phyloP scores from a whole-genome alignment of 257 asterid genomes.

The Voacanga thouarsii region DNA sequence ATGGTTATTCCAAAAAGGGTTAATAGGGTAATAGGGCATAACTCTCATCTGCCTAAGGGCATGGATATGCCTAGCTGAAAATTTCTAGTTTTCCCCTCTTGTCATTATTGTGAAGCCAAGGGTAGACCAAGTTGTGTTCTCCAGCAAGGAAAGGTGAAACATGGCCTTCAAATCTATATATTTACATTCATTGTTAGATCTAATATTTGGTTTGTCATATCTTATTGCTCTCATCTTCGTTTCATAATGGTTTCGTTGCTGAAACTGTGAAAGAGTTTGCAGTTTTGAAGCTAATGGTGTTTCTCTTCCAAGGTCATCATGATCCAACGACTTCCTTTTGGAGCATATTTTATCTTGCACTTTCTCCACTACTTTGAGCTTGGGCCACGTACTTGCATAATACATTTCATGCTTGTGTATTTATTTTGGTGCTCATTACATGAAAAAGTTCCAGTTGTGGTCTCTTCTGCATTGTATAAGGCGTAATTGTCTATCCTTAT shows the following conservation, averaged over 20 bases:
- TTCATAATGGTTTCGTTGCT: slow-evolving; percentile 11
- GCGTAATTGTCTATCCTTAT: neutral
- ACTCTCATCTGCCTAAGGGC: too few relatives aligned
- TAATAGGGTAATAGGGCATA: too few relatives aligned
- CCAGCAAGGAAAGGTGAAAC: too few relatives aligned
- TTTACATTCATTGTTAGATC: too few relatives aligned
- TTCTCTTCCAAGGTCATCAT: slow-evolving; percentile 15
- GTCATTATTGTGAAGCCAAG: too few relatives aligned
- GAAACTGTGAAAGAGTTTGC: slow-evolving; percentile 13
- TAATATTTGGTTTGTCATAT: too few relatives aligned
- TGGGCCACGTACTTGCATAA: slow-evolving; percentile 38
- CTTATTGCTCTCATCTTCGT: slow-evolving; percentile 14
- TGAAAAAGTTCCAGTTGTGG: neutral
- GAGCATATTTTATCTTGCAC: slow-evolving; percentile 27
- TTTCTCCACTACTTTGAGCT: slow-evolving; percentile 50
- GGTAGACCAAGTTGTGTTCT: too few relatives aligned
- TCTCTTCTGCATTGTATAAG: neutral
- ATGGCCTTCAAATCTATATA: too few relatives aligned
- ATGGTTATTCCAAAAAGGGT: too few relatives aligned
- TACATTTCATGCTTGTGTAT: neutral
- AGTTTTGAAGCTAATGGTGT: slow-evolving; percentile 13
- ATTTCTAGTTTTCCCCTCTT: too few relatives aligned
- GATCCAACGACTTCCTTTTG: slow-evolving; percentile 25
- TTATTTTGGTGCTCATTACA: neutral
- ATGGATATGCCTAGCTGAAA: too few relatives aligned